Evolutionary conservation across 805 yeast species (phyloP).

Genomic region (Tanozyma kutaoensis): DNA sequence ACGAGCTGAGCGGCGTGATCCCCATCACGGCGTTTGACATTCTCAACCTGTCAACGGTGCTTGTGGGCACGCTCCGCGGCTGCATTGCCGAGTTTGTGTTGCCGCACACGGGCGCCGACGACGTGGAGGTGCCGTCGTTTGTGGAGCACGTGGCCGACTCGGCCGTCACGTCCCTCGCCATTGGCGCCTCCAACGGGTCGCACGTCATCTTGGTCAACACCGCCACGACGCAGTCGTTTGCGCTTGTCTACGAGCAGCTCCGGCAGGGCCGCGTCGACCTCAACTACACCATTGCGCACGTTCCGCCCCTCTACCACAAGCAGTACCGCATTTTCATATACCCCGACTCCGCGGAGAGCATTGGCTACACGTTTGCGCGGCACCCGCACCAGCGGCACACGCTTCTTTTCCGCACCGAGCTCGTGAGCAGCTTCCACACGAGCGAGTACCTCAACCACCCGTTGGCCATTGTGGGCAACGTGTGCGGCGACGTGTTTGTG

Average conservation of each 20-base stretch:
- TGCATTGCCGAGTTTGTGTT: conserved; percentile 42
- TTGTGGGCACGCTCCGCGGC: conserved; percentile 51
- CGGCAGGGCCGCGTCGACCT: conserved; percentile 15
- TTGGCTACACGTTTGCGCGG: conserved; percentile 15
- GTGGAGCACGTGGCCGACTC: conserved; percentile 17
- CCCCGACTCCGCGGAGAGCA: conserved; percentile 15
- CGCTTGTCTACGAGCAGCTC: conserved; percentile 10
- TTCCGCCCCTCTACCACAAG: conserved; percentile 17
- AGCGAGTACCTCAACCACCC: conserved; percentile 25
- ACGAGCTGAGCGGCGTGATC: conserved; percentile 1
- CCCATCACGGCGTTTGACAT: conserved; percentile 37
- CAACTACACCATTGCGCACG: conserved; percentile 9
- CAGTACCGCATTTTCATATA: conserved; percentile 13
- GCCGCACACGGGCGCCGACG: conserved; percentile 10
- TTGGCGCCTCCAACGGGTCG: conserved; percentile 11
- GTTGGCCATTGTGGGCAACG: conserved; percentile 16
- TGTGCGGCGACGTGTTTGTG: conserved; percentile 22
- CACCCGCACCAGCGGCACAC: conserved; percentile 22
- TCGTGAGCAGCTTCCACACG: conserved; percentile 13
- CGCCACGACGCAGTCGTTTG: conserved; percentile 12
- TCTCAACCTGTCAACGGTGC: conserved; percentile 25
- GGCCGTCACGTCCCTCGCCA: conserved; percentile 13
- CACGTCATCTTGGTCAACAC: conserved; percentile 16
- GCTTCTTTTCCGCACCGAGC: conserved; percentile 16
- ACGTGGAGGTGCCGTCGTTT: conserved; percentile 17